Percentiles rank a stretch among this genome's conserved stretches.
Conservation (phyloP, 176 grass and related monocot species). For the Ensete glaucum region DNA sequence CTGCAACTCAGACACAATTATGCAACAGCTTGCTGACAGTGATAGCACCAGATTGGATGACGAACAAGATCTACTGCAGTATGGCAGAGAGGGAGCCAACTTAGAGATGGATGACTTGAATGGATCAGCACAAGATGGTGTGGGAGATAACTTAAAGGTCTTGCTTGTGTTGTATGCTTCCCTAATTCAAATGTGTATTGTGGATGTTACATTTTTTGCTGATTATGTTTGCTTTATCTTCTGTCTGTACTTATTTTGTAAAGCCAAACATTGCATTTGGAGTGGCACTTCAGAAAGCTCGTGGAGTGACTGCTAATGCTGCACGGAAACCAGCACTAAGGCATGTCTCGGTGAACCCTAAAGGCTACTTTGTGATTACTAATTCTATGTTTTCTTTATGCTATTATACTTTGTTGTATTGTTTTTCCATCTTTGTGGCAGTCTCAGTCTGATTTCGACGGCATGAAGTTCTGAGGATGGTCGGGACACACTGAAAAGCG, state of each 20-base stretch:
- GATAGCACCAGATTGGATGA: slow-evolving; percentile 26
- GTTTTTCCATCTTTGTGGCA: slow-evolving; percentile 43
- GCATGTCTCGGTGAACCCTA: slow-evolving; percentile 41
- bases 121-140: slow-evolving; percentile 26
- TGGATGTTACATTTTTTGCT: slow-evolving; percentile 17
- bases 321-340: slow-evolving; percentile 32
- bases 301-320: slow-evolving; percentile 43
- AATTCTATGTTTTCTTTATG: slow-evolving; percentile 69
- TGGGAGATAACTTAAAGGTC: slow-evolving; percentile 60
- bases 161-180: slow-evolving; percentile 29
- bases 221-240: slow-evolving; percentile 26
- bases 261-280: slow-evolving; percentile 43
- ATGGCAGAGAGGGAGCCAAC: slow-evolving; percentile 21
- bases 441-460: slow-evolving; percentile 53
- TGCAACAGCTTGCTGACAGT: slow-evolving; percentile 32
- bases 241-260: slow-evolving; percentile 21
- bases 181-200: slow-evolving; percentile 8
- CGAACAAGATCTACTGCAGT: slow-evolving; percentile 16
- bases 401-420: slow-evolving; percentile 40
- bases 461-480: slow-evolving; percentile 23
- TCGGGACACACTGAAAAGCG: neutral
- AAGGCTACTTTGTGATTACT: slow-evolving; percentile 8
- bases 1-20: slow-evolving; percentile 30
- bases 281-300: slow-evolving; percentile 40
- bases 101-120: slow-evolving; percentile 20